Conservation (phyloP, 2,329 filamentous ascomycete species). For the Diaporthe vexans region DNA sequence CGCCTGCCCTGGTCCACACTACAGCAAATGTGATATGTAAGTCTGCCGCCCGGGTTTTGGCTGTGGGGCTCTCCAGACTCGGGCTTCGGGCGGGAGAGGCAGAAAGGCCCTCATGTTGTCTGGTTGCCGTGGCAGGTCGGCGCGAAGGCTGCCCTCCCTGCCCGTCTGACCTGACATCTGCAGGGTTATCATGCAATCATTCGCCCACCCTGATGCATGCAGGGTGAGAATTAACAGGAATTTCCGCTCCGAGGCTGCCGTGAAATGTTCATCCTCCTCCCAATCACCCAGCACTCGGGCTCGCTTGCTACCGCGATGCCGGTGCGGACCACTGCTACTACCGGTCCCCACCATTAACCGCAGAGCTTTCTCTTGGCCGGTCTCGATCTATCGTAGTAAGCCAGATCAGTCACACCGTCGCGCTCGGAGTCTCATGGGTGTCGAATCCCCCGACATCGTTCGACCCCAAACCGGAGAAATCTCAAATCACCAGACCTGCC, state of each 20-base stretch:
- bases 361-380: not conserved
- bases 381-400: not conserved
- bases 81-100: conserved; percentile 2
- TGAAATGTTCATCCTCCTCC: not conserved
- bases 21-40: not conserved
- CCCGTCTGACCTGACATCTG: conserved; percentile 27
- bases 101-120: not conserved
- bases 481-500: not conserved
- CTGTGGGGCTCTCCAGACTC: conserved; percentile 15
- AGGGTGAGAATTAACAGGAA: not conserved
- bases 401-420: conserved; percentile 30
- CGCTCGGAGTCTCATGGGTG: conserved; percentile 21
- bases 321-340: not conserved
- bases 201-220: conserved; percentile 22
- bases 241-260: conserved; percentile 29
- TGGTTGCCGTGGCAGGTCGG: not conserved
- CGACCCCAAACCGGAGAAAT: not conserved
- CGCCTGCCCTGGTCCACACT: not conserved
- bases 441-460: conserved; percentile 34
- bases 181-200: conserved; percentile 20
- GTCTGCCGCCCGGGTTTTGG: conserved; percentile 16
- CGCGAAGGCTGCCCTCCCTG: conserved; percentile 11
- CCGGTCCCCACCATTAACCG: conserved; percentile 29
- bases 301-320: conserved; percentile 5
- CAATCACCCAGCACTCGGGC: conserved; percentile 16